Conservation (phyloP, 2,329 filamentous ascomycete genomes). For the Pseudodiploospora longispora region DNA sequence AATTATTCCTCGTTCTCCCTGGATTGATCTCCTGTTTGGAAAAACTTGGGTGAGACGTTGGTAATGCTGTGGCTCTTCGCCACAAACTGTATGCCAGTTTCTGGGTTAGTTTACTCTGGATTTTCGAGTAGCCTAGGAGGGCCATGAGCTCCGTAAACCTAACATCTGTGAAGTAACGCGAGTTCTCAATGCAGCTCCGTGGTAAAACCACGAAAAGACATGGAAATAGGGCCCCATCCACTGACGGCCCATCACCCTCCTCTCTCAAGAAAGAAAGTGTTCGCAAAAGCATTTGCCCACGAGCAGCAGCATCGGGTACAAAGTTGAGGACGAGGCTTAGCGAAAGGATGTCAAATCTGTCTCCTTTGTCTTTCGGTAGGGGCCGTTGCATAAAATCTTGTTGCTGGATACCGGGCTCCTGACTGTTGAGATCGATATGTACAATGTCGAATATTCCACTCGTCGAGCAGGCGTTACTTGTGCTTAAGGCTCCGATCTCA, state of each 20-base stretch:
- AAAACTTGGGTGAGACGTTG: constrained; percentile 14
- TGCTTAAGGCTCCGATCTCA: constrained; percentile 83
- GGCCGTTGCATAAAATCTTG: constrained; percentile 93
- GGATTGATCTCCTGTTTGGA: constrained; percentile 68
- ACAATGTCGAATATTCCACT: constrained; percentile 64
- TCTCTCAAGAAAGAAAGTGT: constrained; percentile 61
- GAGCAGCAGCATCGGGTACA: constrained; percentile 64
- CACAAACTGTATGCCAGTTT: constrained; percentile 92
- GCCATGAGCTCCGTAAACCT: constrained; percentile 66
- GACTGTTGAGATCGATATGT: constrained; percentile 85
- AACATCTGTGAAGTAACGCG: constrained; percentile 73
- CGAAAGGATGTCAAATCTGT: constrained; percentile 82
- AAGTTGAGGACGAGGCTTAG: constrained; percentile 92
- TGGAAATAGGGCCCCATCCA: constrained; percentile 41
- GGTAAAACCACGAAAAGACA: constrained; percentile 85
- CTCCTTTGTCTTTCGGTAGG: constrained; percentile 51
- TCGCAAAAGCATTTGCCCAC: constrained; percentile 79
- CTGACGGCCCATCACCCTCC: constrained; percentile 7
- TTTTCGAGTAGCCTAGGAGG: constrained; percentile 62
- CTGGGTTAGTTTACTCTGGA: constrained; percentile 62
- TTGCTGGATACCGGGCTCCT: constrained; percentile 69
- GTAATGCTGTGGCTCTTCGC: constrained; percentile 36
- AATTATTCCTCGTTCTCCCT: constrained; percentile 78
- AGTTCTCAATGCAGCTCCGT: constrained; percentile 80
- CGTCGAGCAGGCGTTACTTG: constrained; percentile 73